Evolutionary conservation across 192 early-diverging fungal species (phyloP), one percentile per base, ranked within the genome.

Genomic region (Chytriomyces sp.): DNA sequence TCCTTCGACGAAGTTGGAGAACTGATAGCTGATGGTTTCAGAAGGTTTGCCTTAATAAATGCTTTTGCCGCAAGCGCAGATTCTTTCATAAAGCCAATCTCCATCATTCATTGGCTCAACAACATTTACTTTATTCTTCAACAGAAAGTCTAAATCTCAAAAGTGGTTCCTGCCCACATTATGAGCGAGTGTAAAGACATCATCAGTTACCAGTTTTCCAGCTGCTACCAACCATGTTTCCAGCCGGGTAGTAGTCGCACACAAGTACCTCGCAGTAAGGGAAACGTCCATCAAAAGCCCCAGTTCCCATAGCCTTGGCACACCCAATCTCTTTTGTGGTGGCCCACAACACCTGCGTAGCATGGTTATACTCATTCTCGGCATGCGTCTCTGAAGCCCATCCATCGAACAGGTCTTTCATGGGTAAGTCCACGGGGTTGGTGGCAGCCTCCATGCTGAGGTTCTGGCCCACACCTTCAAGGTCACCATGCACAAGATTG

Each of bases 211-310:
- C 62, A 54, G 52, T 64, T 55, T 26, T 14, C 71, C 59, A 73
- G 26, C 25, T 34, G 3, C n/a, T 12, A 19, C 59, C 71, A 5
- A 22, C 41, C 12, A 52, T 26, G 34, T 73, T 70, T 30, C 68
- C 68, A 19, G 68, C 36, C 5, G 68, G 68, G 68, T 70, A 59
- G 38, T 70, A 70, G 38, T 70, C 68, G 39, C 68, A 70, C 26
- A 59, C 57, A 2, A 70, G 57, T 2, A 70, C 56, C 28, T 26
- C 39, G 31, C 68, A 70, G 37, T 59, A 71, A 25, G 33, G 19
- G 28, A 38, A 39, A 37, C 12, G 14, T 36, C 10, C 12, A 4
- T 4, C 8, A n/a, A n/a, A n/a, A 22, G 17, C 44, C 30, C 39
- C 39, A 25, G 17, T 64, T 7, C 65, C 65, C 28, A 22, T 55